Base-by-base conservation (phyloP, 768 basidiomycete genomes). In the Obba rivulosa region DNA sequence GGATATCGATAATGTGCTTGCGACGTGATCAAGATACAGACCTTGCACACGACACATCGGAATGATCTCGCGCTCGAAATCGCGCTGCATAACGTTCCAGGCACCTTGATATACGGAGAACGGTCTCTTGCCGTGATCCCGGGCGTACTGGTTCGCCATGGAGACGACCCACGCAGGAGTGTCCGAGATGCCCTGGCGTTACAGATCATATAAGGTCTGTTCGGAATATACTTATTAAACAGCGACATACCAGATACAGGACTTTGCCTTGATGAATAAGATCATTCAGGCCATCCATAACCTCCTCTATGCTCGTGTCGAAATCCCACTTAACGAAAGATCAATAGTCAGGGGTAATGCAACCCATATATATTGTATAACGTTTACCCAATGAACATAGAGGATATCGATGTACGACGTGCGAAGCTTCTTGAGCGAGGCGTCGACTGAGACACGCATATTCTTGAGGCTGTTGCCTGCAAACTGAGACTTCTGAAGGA, bases 351-450 rank as follows among this genome's bases (percentile, higher is more conserved):
- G 78, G 55, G 4, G 8, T 16, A 42, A 4, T 20, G 48, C 76
- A 77, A 2, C 13, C 55, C 0, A 74, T 77, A 74, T 75, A 63
- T 71, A 31, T 31, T 13, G 28, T 31, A 5, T 31, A 7, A 31
- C 76, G 75, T 77, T 73, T 73, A 66, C 69, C 77, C 62, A 68
- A 51, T 80, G 79, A 4, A 79, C 55, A 50, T 80, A 80, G 23
- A 80, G 58, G 41, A 81, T 71, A 53, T 80, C 80, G 55, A 81
- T 71, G 54, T 76, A 85, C 18, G 73, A 66, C 0, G 80, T 83
- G 35, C 78, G 65, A 20, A 85, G 69, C 49, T 79, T 82, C 52
- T 66, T 66, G 48, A 76, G 62, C 36, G 65, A 67, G 2, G 60
- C 63, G 17, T 64, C 62, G 5, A 69, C 58, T 8, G 62, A 67